Conservation (phyloP, 805 yeast species). For the Yamadazyma sp. region DNA sequence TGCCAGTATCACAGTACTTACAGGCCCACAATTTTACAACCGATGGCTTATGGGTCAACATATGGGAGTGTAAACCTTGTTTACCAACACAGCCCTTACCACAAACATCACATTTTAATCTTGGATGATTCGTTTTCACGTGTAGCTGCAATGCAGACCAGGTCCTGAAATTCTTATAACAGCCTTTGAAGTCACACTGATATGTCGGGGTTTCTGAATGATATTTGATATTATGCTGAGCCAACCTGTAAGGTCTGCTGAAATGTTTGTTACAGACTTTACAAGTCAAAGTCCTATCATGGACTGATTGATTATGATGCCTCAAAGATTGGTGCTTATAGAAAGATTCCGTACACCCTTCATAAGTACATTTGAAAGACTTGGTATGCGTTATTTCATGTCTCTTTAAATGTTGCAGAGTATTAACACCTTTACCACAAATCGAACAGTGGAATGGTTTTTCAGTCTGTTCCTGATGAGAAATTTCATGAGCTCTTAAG, state of each 20-base stretch:
- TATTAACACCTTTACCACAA: constrained; percentile 81
- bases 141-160: constrained; percentile 77
- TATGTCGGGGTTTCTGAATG: constrained; percentile 60
- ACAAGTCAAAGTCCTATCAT: constrained; percentile 57
- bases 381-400: constrained; percentile 80
- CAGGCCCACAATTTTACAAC: constrained; percentile 69
- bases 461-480: constrained; percentile 52
- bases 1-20: constrained; percentile 45
- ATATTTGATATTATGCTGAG: constrained; percentile 61
- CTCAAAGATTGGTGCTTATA: constrained; percentile 73
- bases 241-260: constrained; percentile 61
- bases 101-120: constrained; percentile 62
- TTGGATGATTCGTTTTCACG: constrained; percentile 70
- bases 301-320: constrained; percentile 67
- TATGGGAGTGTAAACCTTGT: constrained; percentile 68
- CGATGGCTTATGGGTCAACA: constrained; percentile 60
- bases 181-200: constrained; percentile 62
- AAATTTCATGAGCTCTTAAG: constrained; percentile 67
- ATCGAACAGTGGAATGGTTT: constrained; percentile 72
- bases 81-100: constrained; percentile 72
- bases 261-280: constrained; percentile 63
- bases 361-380: constrained; percentile 59
- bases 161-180: constrained; percentile 59
- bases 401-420: constrained; percentile 76
- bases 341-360: constrained; percentile 65